phyloP scores from a whole-genome alignment of 192 early-diverging fungal genomes.

The Linnemannia elongata region DNA sequence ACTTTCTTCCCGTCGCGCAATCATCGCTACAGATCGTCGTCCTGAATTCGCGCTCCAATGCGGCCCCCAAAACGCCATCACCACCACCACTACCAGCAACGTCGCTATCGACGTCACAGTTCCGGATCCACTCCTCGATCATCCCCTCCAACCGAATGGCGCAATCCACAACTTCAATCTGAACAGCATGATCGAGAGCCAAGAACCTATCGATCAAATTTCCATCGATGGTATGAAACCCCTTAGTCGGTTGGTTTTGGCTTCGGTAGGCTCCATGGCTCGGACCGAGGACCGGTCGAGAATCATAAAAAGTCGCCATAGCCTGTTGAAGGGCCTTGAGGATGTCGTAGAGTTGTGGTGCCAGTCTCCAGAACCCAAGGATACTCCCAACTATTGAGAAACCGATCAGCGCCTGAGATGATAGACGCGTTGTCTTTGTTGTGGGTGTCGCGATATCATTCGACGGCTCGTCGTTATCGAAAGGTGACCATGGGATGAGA shows the following conservation, averaged over 20 bases:
- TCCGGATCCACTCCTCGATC: slow-evolving; percentile 37
- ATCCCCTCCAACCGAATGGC: slow-evolving; percentile 20
- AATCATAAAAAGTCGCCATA: slow-evolving; percentile 14
- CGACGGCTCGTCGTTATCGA: background rate
- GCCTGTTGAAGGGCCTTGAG: slow-evolving; percentile 17
- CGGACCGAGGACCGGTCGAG: slow-evolving; percentile 25
- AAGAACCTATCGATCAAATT: slow-evolving; percentile 28
- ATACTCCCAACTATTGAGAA: slow-evolving; percentile 30
- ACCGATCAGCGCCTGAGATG: slow-evolving; percentile 37
- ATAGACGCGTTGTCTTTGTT: background rate
- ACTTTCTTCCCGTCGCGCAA: background rate
- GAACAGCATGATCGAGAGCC: slow-evolving; percentile 25
- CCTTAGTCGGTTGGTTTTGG: background rate
- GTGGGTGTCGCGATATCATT: background rate
- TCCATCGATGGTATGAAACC: slow-evolving; percentile 24
- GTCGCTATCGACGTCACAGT: background rate
- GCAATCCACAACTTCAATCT: slow-evolving; percentile 3
- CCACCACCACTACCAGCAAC: background rate
- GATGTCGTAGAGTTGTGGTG: slow-evolving; percentile 18
- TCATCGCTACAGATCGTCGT: background rate
- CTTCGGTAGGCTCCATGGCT: slow-evolving; percentile 20
- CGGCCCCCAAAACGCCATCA: background rate
- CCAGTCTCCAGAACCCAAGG: slow-evolving; percentile 39
- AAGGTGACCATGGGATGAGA: slow-evolving; percentile 25
- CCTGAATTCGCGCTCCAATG: background rate